Percentiles rank a stretch among this genome's conserved stretches.
These are phyloP conservation scores for Eimeria praecox DNA, from an alignment of 169 alveolate species.

Conservation along the genomic window DNA sequence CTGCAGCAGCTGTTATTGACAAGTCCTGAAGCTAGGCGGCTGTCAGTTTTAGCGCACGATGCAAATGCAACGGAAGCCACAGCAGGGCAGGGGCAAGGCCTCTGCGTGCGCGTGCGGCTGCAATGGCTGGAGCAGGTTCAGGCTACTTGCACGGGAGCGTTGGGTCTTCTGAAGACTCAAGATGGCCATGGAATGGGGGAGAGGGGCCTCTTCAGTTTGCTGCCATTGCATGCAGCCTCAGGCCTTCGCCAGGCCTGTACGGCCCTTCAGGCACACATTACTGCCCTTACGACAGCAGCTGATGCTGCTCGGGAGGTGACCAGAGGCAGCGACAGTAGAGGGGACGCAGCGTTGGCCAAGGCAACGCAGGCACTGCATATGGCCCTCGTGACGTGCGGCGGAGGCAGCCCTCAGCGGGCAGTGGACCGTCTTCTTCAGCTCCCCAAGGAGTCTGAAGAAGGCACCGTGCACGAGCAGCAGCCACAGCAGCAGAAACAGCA, in stretches of 20 bases:
- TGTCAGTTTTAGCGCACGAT: neutral
- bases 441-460: neutral
- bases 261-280: neutral
- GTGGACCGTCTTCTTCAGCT: slow-evolving; percentile 31
- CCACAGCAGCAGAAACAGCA: slow-evolving; percentile 31
- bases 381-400: neutral
- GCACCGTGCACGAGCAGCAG: neutral
- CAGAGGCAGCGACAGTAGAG: neutral
- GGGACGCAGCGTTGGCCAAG: neutral
- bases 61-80: neutral
- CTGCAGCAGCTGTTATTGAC: slow-evolving; percentile 18
- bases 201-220: slow-evolving; percentile 16
- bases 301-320: neutral
- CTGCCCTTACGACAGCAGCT: slow-evolving; percentile 46
- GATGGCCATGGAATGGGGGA: neutral
- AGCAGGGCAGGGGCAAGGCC: slow-evolving; percentile 1
- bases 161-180: neutral
- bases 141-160: slow-evolving; percentile 28
- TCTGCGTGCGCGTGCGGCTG: slow-evolving; percentile 41
- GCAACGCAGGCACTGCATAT: neutral
- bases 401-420: neutral
- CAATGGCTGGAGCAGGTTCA: slow-evolving; percentile 37
- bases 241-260: slow-evolving; percentile 41
- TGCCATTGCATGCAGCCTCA: slow-evolving; percentile 70
- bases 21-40: slow-evolving; percentile 62